A percentile compares a stretch with the other conserved stretches of the same genome.
Conservation (phyloP, 2,329 filamentous ascomycete genomes). For the Microcyclospora pomicola region DNA sequence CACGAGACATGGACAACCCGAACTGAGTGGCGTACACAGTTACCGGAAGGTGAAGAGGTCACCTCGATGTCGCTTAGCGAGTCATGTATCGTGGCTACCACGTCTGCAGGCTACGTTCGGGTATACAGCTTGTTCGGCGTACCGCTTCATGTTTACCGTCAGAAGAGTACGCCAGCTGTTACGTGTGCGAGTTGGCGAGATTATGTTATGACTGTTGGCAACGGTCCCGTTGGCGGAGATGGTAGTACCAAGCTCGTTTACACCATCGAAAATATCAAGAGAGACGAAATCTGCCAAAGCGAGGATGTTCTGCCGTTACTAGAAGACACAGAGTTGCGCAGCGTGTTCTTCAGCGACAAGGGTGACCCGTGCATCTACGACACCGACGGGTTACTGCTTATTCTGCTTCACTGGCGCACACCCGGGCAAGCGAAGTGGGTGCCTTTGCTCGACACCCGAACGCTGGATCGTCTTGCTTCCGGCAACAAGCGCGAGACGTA, state of each 20-base stretch:
- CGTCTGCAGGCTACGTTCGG: slow-evolving; percentile 73
- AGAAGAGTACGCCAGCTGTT: slow-evolving; percentile 80
- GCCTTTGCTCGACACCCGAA: slow-evolving; percentile 78
- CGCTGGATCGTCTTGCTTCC: slow-evolving; percentile 64
- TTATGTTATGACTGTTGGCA: slow-evolving; percentile 92
- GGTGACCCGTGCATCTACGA: slow-evolving; percentile 98
- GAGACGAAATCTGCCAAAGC: slow-evolving; percentile 86
- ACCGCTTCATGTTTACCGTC: slow-evolving; percentile 75
- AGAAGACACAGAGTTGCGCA: slow-evolving; percentile 57
- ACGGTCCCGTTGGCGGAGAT: slow-evolving; percentile 69
- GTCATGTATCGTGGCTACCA: slow-evolving; percentile 80
- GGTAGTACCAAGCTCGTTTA: slow-evolving; percentile 70
- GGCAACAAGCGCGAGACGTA: slow-evolving; percentile 83
- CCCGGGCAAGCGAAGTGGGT: slow-evolving; percentile 81
- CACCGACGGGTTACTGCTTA: slow-evolving; percentile 73
- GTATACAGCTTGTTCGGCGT: slow-evolving; percentile 89
- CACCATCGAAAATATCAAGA: slow-evolving; percentile 86
- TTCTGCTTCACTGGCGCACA: slow-evolving; percentile 79
- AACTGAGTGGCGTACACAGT: slow-evolving; percentile 73
- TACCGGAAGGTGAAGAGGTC: slow-evolving; percentile 79
- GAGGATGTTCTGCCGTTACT: slow-evolving; percentile 83
- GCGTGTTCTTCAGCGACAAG: slow-evolving; percentile 79
- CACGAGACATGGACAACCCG: slow-evolving; percentile 94
- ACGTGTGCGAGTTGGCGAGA: slow-evolving; percentile 90
- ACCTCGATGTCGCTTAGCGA: slow-evolving; percentile 82